Percentiles rank a stretch among this genome's conserved stretches.
phyloP scores from a whole-genome alignment of 106 monocot genomes.

The Acorus calamus region DNA sequence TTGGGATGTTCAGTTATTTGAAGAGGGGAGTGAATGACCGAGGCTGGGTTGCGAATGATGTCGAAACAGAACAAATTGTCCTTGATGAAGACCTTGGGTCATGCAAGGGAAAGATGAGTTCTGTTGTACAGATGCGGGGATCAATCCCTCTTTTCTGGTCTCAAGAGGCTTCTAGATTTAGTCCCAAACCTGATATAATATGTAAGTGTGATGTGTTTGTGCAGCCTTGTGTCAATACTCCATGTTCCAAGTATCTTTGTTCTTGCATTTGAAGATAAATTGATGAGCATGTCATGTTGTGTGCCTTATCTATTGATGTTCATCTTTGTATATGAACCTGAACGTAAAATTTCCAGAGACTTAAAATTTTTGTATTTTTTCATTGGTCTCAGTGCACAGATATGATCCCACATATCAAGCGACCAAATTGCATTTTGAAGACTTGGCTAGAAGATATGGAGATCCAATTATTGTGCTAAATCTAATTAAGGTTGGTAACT shows the following conservation, averaged over 20 bases:
- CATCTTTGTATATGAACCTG: too few species aligned
- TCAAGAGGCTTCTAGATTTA: constrained; percentile 94
- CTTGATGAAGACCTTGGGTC: constrained; percentile 88
- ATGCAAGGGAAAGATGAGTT: constrained; percentile 80
- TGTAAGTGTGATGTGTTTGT: constrained; percentile 28
- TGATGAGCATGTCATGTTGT: background rate
- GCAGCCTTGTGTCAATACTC: too few species aligned
- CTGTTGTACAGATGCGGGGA: constrained; percentile 93
- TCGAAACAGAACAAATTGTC: constrained; percentile 96
- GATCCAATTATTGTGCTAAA: constrained; percentile 94
- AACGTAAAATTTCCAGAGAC: background rate
- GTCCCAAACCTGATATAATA: constrained; percentile 99
- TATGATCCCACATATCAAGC: constrained; percentile 98
- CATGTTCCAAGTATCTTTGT: background rate
- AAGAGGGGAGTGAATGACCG: constrained; percentile 96
- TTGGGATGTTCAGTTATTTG: constrained; percentile 54
- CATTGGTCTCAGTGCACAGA: constrained; percentile 71
- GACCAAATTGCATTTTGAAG: constrained; percentile 94
- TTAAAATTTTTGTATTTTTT: constrained; percentile 1
- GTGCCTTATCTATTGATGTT: background rate
- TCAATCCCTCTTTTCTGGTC: constrained; percentile 99
- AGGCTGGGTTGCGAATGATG: constrained; percentile 97
- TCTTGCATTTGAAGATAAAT: background rate
- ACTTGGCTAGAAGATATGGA: constrained; percentile 80
- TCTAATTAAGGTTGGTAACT: constrained; percentile 75